These are phyloP conservation scores for Paraleonurus japonicus DNA, from an alignment of 257 asterid species.

Conservation along the genomic window DNA sequence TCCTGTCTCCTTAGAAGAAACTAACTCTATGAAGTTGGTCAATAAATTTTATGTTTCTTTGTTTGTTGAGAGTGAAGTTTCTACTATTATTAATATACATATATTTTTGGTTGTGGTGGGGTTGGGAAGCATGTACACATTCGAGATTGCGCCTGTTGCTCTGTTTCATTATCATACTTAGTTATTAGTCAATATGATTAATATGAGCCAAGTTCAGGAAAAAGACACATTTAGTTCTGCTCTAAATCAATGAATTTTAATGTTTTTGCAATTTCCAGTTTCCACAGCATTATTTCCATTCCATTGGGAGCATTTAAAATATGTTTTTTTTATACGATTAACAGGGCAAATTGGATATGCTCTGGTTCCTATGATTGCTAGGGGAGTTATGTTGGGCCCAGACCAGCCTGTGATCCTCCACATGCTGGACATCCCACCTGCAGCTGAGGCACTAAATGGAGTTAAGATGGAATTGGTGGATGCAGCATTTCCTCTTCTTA, in stretches of 20 bases:
- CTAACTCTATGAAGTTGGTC: neutral
- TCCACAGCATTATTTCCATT: neutral
- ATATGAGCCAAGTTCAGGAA: neutral
- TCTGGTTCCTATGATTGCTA: slow-evolving; percentile 90
- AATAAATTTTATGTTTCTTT: neutral
- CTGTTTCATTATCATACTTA: neutral
- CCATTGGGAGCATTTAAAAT: neutral
- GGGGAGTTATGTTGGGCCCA: slow-evolving; percentile 89
- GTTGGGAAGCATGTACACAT: neutral
- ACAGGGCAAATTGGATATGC: slow-evolving; percentile 97
- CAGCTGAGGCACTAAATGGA: slow-evolving; percentile 89
- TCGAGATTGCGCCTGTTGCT: neutral
- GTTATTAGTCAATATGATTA: neutral
- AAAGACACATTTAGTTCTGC: neutral
- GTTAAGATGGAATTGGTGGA: slow-evolving; percentile 92
- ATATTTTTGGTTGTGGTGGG: neutral
- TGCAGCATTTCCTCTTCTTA: slow-evolving; percentile 91
- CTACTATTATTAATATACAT: too few species aligned
- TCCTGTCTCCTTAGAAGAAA: neutral
- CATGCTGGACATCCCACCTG: slow-evolving; percentile 89
- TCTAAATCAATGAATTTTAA: neutral
- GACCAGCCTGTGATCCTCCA: slow-evolving; percentile 95
- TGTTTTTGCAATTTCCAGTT: neutral
- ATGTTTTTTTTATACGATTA: slow-evolving; percentile 5
- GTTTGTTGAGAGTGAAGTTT: neutral